These are phyloP conservation scores for Wickerhamiella kurtzmanii DNA, from an alignment of 805 yeast genomes.

Conservation along the genomic window DNA sequence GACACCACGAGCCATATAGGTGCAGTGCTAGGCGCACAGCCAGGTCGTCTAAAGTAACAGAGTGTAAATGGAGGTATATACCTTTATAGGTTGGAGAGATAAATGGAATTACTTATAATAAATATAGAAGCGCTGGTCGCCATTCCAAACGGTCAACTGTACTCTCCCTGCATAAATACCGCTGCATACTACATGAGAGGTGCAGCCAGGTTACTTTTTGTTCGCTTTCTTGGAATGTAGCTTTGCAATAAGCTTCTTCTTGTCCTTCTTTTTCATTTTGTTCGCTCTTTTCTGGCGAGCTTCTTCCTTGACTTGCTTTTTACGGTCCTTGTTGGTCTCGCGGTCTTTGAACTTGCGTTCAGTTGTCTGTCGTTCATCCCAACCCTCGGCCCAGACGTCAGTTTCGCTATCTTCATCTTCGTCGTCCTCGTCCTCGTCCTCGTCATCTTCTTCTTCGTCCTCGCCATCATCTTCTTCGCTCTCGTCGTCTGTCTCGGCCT, in stretches of 20 bases:
- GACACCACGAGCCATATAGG: too few species aligned
- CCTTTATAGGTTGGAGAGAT: too few species aligned
- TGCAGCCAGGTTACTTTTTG: background rate
- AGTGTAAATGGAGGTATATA: too few species aligned
- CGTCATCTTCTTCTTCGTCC: constrained; percentile 19
- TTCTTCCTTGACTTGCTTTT: constrained; percentile 61
- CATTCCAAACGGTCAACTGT: too few species aligned
- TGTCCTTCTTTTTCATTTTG: constrained; percentile 70
- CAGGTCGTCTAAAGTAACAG: too few species aligned
- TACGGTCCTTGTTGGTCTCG: constrained; percentile 61
- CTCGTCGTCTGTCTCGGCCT: constrained; percentile 5
- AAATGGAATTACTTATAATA: too few species aligned
- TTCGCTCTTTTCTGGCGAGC: constrained; percentile 67
- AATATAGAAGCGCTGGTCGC: too few species aligned
- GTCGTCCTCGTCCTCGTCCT: constrained; percentile 22
- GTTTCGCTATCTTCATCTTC: constrained; percentile 28
- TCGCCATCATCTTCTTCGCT: constrained; percentile 18
- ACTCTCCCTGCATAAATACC: too few species aligned
- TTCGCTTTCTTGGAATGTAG: background rate
- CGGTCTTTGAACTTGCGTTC: constrained; percentile 75
- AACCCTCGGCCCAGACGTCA: constrained; percentile 27
- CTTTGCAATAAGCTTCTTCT: constrained; percentile 54
- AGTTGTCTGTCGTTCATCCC: constrained; percentile 33
- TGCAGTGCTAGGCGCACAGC: too few species aligned
- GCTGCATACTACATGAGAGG: too few species aligned